These are phyloP conservation scores for Blastomyces emzantsi DNA, from an alignment of 2,329 filamentous ascomycete genomes.

Conservation along the genomic window DNA sequence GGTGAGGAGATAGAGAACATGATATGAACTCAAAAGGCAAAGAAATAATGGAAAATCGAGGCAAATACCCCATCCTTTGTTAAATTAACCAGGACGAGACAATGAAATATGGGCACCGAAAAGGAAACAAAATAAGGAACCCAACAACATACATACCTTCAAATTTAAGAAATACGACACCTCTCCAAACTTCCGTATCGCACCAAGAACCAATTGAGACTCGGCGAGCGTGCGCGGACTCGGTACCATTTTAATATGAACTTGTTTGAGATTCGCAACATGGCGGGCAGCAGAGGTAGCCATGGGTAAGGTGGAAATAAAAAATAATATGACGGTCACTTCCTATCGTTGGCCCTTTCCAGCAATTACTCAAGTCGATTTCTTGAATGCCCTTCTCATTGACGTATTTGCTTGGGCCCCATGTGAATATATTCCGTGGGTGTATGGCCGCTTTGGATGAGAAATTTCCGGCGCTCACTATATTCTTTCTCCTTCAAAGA, in stretches of 20 bases:
- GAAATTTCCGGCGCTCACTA: background rate
- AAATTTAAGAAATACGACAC: conserved; percentile 32
- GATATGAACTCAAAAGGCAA: background rate
- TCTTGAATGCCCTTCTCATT: background rate
- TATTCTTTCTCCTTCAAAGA: background rate
- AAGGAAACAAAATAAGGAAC: background rate
- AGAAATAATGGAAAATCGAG: background rate
- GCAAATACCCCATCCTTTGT: background rate
- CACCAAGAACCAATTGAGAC: conserved; percentile 28
- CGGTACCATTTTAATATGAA: conserved; percentile 27
- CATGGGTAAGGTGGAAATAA: background rate
- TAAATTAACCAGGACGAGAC: background rate
- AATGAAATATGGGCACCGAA: background rate
- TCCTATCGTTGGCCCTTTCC: background rate
- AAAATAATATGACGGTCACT: background rate
- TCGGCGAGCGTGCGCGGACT: conserved; percentile 25
- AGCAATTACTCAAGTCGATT: background rate
- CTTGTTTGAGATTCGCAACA: conserved; percentile 18
- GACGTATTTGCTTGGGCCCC: background rate
- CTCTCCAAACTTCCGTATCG: conserved; percentile 36
- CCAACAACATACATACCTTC: conserved; percentile 21
- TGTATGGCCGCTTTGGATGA: background rate
- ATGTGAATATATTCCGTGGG: background rate
- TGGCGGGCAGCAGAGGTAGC: conserved; percentile 15
- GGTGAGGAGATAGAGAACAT: background rate